Conservation (phyloP, 1,139 yeast genomes). For the Komagataea norvegica region DNA sequence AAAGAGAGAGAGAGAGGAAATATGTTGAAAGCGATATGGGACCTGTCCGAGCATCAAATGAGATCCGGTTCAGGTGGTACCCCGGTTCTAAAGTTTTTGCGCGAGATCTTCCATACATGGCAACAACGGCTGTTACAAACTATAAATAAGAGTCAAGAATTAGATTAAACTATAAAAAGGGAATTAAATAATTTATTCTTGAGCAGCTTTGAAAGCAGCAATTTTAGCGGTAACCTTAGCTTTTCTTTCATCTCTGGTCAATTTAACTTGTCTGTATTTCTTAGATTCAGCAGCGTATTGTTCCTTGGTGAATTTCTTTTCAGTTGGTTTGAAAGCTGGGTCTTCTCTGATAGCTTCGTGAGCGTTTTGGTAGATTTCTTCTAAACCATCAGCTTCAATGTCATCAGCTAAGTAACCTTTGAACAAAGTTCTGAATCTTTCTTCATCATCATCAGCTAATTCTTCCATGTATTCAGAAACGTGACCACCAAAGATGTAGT, state of each 20-base stretch:
- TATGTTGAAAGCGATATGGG: too few relatives aligned
- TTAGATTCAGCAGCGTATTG: slow-evolving; percentile 96
- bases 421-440: slow-evolving; percentile 95
- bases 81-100: too few relatives aligned
- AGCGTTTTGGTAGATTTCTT: slow-evolving; percentile 92
- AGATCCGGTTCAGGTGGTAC: too few relatives aligned
- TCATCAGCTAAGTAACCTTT: slow-evolving; percentile 95
- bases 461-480: slow-evolving; percentile 99
- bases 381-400: slow-evolving; percentile 94
- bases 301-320: slow-evolving; percentile 94
- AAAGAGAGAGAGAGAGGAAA: too few relatives aligned
- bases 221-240: slow-evolving; percentile 90
- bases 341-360: slow-evolving; percentile 95
- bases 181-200: slow-evolving; percentile 19
- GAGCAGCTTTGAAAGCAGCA: slow-evolving; percentile 53
- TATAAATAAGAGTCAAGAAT: too few relatives aligned
- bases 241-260: slow-evolving; percentile 87
- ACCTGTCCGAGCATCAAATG: too few relatives aligned
- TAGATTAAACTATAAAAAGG: not conserved
- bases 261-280: slow-evolving; percentile 85
- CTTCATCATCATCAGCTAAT: slow-evolving; percentile 99
- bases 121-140: too few relatives aligned
- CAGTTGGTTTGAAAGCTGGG: slow-evolving; percentile 87
- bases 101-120: too few relatives aligned
- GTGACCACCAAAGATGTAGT: slow-evolving; percentile 99